phyloP scores from a whole-genome alignment of 768 basidiomycete species.

The Favolaschia claudopus region DNA sequence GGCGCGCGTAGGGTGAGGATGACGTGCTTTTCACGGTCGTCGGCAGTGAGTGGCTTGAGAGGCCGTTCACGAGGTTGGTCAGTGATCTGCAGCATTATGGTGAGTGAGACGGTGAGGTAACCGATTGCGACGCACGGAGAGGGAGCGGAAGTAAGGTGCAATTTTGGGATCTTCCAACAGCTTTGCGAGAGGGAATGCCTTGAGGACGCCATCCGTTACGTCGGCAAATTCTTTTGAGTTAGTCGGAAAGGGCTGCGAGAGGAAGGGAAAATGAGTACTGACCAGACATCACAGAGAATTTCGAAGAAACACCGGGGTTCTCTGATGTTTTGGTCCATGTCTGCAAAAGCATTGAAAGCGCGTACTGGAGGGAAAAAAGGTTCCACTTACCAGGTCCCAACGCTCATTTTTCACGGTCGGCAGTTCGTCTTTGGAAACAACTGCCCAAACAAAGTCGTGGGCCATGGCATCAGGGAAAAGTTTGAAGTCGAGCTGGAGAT shows the following conservation, averaged over 20 bases:
- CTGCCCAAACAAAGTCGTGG: slow-evolving; percentile 81
- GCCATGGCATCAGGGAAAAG: slow-evolving; percentile 59
- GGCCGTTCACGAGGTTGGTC: slow-evolving; percentile 87
- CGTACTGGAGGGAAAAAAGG: background rate
- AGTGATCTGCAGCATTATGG: slow-evolving; percentile 59
- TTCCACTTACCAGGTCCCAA: slow-evolving; percentile 87
- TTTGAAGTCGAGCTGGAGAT: slow-evolving; percentile 81
- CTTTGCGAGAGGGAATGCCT: slow-evolving; percentile 60
- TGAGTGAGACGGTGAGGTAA: slow-evolving; percentile 11
- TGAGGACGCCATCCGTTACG: slow-evolving; percentile 80
- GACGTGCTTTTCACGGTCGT: slow-evolving; percentile 74
- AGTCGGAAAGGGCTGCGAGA: background rate
- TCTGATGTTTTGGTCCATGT: slow-evolving; percentile 86
- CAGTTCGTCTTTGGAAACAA: slow-evolving; percentile 84
- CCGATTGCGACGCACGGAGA: slow-evolving; percentile 63
- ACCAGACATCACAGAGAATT: slow-evolving; percentile 82
- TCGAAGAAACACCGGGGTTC: slow-evolving; percentile 62
- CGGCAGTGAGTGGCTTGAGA: slow-evolving; percentile 51
- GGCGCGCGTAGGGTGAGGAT: slow-evolving; percentile 72
- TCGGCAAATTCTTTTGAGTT: slow-evolving; percentile 76
- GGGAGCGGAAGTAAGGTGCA: slow-evolving; percentile 82
- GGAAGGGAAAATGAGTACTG: slow-evolving; percentile 10
- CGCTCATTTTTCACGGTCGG: slow-evolving; percentile 69
- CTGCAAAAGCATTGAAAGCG: slow-evolving; percentile 44
- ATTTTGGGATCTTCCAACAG: slow-evolving; percentile 71